phyloP scores from a whole-genome alignment of 768 basidiomycete species.

The Amanita subjunquillea region DNA sequence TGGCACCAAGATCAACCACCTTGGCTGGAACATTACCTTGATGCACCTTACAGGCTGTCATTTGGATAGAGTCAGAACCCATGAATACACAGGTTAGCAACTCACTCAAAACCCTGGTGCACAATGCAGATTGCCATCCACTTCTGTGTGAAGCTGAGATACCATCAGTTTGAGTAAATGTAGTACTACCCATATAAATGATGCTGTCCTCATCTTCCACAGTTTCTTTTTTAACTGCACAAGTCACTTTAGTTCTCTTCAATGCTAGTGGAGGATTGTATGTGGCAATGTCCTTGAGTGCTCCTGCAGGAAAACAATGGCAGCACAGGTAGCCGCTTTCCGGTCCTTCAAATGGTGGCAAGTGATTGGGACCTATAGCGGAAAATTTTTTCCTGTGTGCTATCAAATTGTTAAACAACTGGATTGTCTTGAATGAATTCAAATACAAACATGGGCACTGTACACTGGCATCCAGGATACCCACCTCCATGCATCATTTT shows the following conservation, averaged over 20 bases:
- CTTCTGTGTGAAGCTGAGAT: not conserved
- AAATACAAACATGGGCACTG: not conserved
- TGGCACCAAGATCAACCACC: not conserved
- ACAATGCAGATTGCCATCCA: not conserved
- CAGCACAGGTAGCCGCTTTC: conserved; percentile 2
- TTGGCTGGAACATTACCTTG: not conserved
- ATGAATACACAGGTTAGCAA: not conserved
- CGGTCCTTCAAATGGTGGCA: conserved; percentile 3
- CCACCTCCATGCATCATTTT: not conserved
- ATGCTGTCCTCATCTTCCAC: not conserved
- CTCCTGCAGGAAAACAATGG: not conserved
- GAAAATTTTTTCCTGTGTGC: not conserved
- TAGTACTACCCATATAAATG: not conserved
- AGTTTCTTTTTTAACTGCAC: not conserved
- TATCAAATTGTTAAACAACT: not conserved
- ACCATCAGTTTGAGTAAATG: not conserved
- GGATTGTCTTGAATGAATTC: not conserved
- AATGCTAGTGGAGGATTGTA: not conserved
- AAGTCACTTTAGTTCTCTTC: not conserved
- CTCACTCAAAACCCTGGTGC: not conserved
- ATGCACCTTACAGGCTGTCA: not conserved
- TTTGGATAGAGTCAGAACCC: not conserved
- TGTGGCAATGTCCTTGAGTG: conserved; percentile 3
- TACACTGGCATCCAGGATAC: not conserved
- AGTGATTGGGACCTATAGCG: not conserved